Base-by-base conservation (phyloP, 495 filamentous ascomycete species). In the Bryoglossum gracile region DNA sequence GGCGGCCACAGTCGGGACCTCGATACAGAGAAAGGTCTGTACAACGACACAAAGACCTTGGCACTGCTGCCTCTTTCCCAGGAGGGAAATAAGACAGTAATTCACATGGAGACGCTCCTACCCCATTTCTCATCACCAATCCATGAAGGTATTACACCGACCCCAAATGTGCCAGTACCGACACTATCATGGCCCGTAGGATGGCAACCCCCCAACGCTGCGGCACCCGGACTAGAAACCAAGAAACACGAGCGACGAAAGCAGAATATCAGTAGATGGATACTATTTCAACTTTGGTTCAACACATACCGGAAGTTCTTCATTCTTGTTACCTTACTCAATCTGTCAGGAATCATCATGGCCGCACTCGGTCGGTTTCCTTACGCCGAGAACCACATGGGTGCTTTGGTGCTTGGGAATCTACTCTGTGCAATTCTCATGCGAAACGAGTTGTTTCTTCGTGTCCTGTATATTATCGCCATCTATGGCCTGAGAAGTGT, bases 251-350 rank as follows among this genome's bases (percentile, higher is more conserved):
- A 48, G 23, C 55, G 52, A 28, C 49, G 43, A 18, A 65, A 68
- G 45, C 50, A 34, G 16, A 65, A 64, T 33, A 39, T 59, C 25
- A 65, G 56, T 50, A 53, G 60, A 48, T 67, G 62, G 63, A 63
- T 68, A 24, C 56, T 66, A 6, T 64, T 69, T 47, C 37, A 53
- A n/a, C 59, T 71, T 35, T 71, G 68, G 68, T 69, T 67, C 66
- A 71, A 69, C 60, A 69, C 68, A 26, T 71, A 71, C 48, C 61
- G 64, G 17, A 71, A 69, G 59, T 66, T 71, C 53, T 71, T 71
- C 59, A 67, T 57, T 19, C 64, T 71, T 36, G 62, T 69, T 25
- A 64, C 60, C 0, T 23, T 56, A 37, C 57, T 69, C 50, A 71
- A 71, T 57, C 30, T 66, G 40, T 49, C 51, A 19, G 68, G 68